Evolutionary conservation across 1,284 basidiomycete genomes (phyloP), one percentile per base, ranked within the genome.

Genomic region (Vanrija pseudolonga): DNA sequence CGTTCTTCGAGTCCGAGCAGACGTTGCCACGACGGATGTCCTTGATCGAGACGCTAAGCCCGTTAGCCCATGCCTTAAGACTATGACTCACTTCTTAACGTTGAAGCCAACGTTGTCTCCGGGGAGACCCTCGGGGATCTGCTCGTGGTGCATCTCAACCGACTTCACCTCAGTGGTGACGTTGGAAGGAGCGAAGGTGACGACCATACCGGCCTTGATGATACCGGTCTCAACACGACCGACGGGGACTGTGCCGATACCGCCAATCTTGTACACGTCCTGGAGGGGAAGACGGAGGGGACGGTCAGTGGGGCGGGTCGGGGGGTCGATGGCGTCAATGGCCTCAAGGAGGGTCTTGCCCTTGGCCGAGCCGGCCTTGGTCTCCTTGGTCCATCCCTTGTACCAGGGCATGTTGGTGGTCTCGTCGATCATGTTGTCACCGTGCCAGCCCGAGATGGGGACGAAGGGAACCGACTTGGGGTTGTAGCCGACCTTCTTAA

Each of bases 401-500:
- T 89, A 98, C 95, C 95, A 98, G 58, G 89, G 76, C 95, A 98
- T 98, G 85, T 96, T 96, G 81, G 76, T 11, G 65, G 92, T 93
- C 80, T 92, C 89, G 84, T 98, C 95, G 81, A 98, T 84, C 95
- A 98, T 98, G 90, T 98, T 98, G 87, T 99, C 95, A 79, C 95
- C 96, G 85, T 98, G 92, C 95, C 95, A 99, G 71, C 95, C 96
- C 61, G 95, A 99, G 82, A 99, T 98, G 76, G 96, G 95, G 67
- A 98, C 96, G 83, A 98, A 98, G 67, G 95, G 85, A 67, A 98
- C 94, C 55, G 85, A 77, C 86, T 97, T 97, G 79, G 96, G 95
- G 88, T 98, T 98, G 88, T 95, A 99, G 63, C 95, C 95, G 78
- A 99, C 95, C 88, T 99, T 99, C 88, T 99, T 98, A 82, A 98